These are phyloP conservation scores for Silene vulgaris DNA, from an alignment of 179 eudicot genomes.

Conservation along the genomic window DNA sequence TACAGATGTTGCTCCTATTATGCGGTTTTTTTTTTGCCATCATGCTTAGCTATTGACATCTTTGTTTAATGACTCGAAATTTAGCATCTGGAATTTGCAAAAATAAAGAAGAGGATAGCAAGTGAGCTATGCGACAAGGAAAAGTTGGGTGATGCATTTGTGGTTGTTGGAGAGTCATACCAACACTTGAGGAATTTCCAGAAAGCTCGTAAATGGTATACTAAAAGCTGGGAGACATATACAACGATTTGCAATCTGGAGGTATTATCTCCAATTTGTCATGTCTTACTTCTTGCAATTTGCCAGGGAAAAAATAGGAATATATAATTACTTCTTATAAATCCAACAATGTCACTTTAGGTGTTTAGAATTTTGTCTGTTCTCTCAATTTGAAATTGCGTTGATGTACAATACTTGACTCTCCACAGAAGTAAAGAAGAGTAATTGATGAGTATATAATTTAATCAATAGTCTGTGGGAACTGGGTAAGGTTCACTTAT, in stretches of 20 bases:
- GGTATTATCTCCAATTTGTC: constrained; percentile 39
- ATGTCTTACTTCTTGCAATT: background rate
- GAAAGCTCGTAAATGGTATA: constrained; percentile 77
- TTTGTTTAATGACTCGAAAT: constrained; percentile 2
- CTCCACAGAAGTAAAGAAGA: background rate
- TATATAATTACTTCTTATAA: background rate
- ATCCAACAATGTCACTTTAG: constrained; percentile 4
- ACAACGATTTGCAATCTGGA: constrained; percentile 66
- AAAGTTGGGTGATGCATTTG: constrained; percentile 71
- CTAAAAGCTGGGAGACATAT: constrained; percentile 61
- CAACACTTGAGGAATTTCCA: constrained; percentile 67
- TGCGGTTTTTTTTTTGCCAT: background rate
- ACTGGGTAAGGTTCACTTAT: background rate
- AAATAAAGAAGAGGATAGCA: constrained; percentile 72
- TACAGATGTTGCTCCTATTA: background rate
- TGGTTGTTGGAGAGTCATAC: constrained; percentile 79
- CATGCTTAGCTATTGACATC: background rate
- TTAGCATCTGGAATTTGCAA: constrained; percentile 62
- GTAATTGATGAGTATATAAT: background rate
- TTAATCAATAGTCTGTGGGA: background rate
- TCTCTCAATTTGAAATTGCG: background rate
- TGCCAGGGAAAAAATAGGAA: constrained; percentile 3
- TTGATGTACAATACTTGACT: background rate
- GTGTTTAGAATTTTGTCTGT: background rate
- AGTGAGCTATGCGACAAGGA: constrained; percentile 71